These are phyloP conservation scores for Lecanicillium sp. DNA, from an alignment of 2,329 filamentous ascomycete genomes.

Conservation along the genomic window DNA sequence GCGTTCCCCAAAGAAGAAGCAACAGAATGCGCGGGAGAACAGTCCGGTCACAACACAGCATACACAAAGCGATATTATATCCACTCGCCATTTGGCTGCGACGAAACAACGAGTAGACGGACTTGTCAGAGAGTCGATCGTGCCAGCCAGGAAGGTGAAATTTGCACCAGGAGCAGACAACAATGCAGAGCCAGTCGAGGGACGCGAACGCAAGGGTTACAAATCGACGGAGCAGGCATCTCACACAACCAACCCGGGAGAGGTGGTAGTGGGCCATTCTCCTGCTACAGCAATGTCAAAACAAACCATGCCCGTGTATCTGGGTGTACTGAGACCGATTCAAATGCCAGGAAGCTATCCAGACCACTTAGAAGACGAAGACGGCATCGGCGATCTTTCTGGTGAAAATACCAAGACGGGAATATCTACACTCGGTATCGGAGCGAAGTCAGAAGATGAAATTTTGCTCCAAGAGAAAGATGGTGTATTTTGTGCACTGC, in stretches of 20 bases:
- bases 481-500: conserved; percentile 10
- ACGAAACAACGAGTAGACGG: conserved; percentile 11
- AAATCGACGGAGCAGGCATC: too few species aligned
- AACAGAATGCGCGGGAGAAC: conserved; percentile 19
- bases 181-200: too few species aligned
- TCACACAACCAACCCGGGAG: too few species aligned
- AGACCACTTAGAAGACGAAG: conserved; percentile 15
- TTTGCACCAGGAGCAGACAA: too few species aligned
- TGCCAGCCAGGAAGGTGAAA: not conserved
- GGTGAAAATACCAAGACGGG: too few species aligned
- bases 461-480: too few species aligned
- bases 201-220: too few species aligned
- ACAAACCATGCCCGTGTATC: not conserved
- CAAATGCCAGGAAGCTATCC: conserved; percentile 21
- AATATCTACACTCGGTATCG: too few species aligned
- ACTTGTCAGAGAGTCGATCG: conserved; percentile 1
- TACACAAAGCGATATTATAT: conserved; percentile 24
- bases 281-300: too few species aligned
- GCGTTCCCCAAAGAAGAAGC: conserved; percentile 7
- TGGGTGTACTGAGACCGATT: not conserved
- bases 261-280: too few species aligned
- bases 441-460: too few species aligned
- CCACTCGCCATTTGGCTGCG: conserved; percentile 9
- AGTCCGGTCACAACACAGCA: conserved; percentile 8
- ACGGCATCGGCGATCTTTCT: conserved; percentile 22